Evolutionary conservation across 2,329 filamentous ascomycete genomes (phyloP), one percentile per base, ranked within the genome.

Genomic region (Talaromyces sp.): DNA sequence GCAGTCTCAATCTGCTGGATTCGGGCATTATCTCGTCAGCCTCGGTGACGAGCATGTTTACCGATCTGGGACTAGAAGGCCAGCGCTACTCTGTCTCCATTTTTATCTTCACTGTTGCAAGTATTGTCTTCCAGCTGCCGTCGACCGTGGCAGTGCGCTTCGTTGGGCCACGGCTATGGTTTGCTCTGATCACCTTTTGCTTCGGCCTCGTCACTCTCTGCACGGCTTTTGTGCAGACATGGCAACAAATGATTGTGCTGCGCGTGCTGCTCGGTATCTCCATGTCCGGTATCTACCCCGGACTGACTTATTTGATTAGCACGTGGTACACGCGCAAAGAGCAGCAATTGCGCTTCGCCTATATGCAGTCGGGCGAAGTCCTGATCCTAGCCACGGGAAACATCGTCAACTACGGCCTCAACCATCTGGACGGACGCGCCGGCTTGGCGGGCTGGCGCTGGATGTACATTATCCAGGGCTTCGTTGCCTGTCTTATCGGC

Each of bases 91-190:
- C 86, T 1, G 83, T 90, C 4, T 83, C 86, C 27, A 90, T 91
- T 61, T 88, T 90, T 76, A 89, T 90, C 70, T 90, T 90, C 73
- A 90, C 88, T 9, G 82, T 90, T 60, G 81, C 87, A 5, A 86
- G 83, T 67, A 87, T 91, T 47, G 81, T 82, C 9, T 90, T 89
- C 68, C 88, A 90, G 70, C 76, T 90, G 7, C 88, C 88, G 0
- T 86, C 85, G 1, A 90, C 88, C 0, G 81, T 90, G 52, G 84
- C 86, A 1, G 85, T 89, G 31, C 81, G 88, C 54, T 81, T 84
- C 1, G 79, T 89, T 56, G 87, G 88, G 0, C 89, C 88, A 0
- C 80, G 88, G 14, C 70, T 83, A 56, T 88, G 85, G 82, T 88
- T 89, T 69, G 75, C 83, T 0, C 69, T 79, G 52, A 87, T 84